Conservation (phyloP, 129 eudicot genomes). For the Daucus carota region DH1_v3.0 NC_030386.2:22194001-22194500, state of each 20-base stretch:
- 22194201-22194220: slow-evolving; percentile 42
- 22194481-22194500: neutral
- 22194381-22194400: neutral
- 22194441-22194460: neutral
- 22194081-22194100: slow-evolving; percentile 40
- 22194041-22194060: slow-evolving; percentile 41
- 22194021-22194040: slow-evolving; percentile 44
- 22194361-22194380: neutral
- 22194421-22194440: neutral
- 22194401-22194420: neutral
- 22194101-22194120: slow-evolving; percentile 35
- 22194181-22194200: neutral
- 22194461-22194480: slow-evolving; percentile 1
- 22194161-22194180: neutral
- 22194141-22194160: neutral
- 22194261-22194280: slow-evolving; percentile 29
- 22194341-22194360: neutral
- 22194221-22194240: slow-evolving; percentile 29
- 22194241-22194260: slow-evolving; percentile 38
- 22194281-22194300: neutral
- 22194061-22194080: slow-evolving; percentile 44
- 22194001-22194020: slow-evolving; percentile 38
- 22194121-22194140: neutral
- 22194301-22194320: neutral
- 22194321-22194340: too few relatives aligned